These are phyloP conservation scores for Cyphellophora attinorum DNA, from an alignment of 2,329 filamentous ascomycete species.

Conservation along the genomic window DNA sequence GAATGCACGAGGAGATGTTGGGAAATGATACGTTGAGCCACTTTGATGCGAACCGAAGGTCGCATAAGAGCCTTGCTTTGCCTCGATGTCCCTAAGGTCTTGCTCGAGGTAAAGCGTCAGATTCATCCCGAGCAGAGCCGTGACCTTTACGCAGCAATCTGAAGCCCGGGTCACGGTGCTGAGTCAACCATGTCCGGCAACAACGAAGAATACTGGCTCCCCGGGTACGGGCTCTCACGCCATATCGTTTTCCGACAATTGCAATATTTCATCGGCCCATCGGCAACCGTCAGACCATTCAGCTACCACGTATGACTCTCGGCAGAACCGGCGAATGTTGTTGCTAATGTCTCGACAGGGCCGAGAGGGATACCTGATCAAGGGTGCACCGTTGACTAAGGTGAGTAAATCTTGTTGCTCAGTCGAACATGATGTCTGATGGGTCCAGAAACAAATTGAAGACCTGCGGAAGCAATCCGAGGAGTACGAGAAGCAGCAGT, in stretches of 20 bases:
- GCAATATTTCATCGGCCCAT: slow-evolving; percentile 38
- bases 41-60: too few species aligned
- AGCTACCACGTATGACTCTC: slow-evolving; percentile 32
- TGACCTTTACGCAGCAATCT: background rate
- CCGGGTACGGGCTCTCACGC: slow-evolving; percentile 38
- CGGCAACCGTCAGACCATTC: slow-evolving; percentile 36
- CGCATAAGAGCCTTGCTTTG: too few species aligned
- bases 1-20: background rate
- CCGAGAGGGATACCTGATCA: slow-evolving; percentile 39
- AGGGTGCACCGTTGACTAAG: slow-evolving; percentile 36
- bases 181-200: background rate
- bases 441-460: slow-evolving; percentile 37
- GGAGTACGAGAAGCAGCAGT: slow-evolving; percentile 38
- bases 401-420: slow-evolving; percentile 20
- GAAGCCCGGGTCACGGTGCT: too few species aligned
- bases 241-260: slow-evolving; percentile 40
- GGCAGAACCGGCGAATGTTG: slow-evolving; percentile 1
- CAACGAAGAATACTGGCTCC: slow-evolving; percentile 36
- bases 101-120: background rate
- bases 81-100: too few species aligned
- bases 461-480: slow-evolving; percentile 37
- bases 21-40: too few species aligned
- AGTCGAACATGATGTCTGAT: background rate
- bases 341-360: slow-evolving; percentile 24
- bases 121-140: background rate